Evolutionary conservation across 768 basidiomycete species (phyloP).

Genomic region (Thelephora aurantiotincta): DNA sequence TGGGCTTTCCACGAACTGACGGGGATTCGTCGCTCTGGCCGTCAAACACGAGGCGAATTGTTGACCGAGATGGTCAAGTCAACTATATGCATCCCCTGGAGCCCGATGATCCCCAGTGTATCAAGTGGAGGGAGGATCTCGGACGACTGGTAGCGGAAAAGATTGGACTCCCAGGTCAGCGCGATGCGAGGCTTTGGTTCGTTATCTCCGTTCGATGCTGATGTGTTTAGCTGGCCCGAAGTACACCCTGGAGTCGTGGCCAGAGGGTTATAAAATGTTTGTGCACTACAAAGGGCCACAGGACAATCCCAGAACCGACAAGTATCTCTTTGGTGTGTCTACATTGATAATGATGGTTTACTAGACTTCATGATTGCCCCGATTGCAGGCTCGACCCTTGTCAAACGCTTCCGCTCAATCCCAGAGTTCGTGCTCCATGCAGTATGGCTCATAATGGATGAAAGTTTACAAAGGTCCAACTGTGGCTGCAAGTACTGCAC

Average conservation of each 20-base stretch:
- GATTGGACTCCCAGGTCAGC: slow-evolving; percentile 36
- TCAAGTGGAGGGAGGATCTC: slow-evolving; percentile 39
- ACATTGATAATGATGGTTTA: neutral
- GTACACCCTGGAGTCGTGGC: slow-evolving; percentile 55
- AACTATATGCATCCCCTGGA: slow-evolving; percentile 53
- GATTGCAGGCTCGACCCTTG: slow-evolving; percentile 23
- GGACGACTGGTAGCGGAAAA: slow-evolving; percentile 27
- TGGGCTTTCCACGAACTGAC: slow-evolving; percentile 52
- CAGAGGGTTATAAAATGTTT: slow-evolving; percentile 53
- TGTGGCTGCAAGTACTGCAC: slow-evolving; percentile 73
- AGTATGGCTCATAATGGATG: slow-evolving; percentile 57
- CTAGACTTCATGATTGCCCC: neutral
- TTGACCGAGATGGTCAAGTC: slow-evolving; percentile 49
- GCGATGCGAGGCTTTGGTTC: neutral
- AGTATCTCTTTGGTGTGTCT: slow-evolving; percentile 59
- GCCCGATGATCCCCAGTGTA: slow-evolving; percentile 31
- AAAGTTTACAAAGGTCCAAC: slow-evolving; percentile 26
- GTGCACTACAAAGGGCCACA: slow-evolving; percentile 60
- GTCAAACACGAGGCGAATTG: slow-evolving; percentile 31
- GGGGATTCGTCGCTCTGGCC: slow-evolving; percentile 45
- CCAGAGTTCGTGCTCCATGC: slow-evolving; percentile 81
- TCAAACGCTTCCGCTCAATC: slow-evolving; percentile 58
- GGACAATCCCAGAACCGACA: slow-evolving; percentile 47
- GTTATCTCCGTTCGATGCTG: neutral
- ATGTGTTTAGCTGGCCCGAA: slow-evolving; percentile 27